Evolutionary conservation across 768 basidiomycete genomes (phyloP), one percentile per base, ranked within the genome.

Genomic region (Suillus americanus): DNA sequence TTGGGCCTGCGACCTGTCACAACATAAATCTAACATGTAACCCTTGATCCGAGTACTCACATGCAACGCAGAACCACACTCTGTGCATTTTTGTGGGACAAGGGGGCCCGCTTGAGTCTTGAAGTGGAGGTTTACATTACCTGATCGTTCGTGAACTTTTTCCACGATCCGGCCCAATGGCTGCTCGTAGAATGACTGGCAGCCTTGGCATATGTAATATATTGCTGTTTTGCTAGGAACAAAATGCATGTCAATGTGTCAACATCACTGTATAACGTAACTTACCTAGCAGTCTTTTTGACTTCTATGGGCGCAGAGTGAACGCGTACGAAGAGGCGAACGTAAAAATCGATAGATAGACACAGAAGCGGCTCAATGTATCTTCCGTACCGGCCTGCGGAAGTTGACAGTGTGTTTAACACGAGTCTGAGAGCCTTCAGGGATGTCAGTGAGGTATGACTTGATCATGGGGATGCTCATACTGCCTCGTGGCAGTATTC

Each of bases 301-400:
- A 96, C 95, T 74, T 95, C 89, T 33, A 89, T 75, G 0, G 95
- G 89, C 3, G 88, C 81, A 0, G 89, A 83, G 61, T 85, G 80
- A 5, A 99, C 80, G 12, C 90, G 87, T 18, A 98, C 86, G 71
- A 98, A 99, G 23, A 99, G 72, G 4, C 97, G 90, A 30, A 97
- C 89, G 74, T 99, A 99, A 75, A 99, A 99, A 71, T 99, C 97
- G 72, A 99, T 97, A 18, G 94, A 97, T 38, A 99, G 81, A 0
- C 91, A 95, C 4, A 97, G 77, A 8, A 97, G 78, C 12, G 97
- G 97, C 68, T 91, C 85, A 66, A 99, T 94, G 72, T 89, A 92
- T 46, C 95, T 88, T 5, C 97, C 97, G 72, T 99, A 99, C 71
- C 95, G 85, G 28, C 91, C 86, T 2, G 97, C 97, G 3, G 95